Evolutionary conservation across 306 rosid species (phyloP), one percentile per base, ranked within the genome.

Genomic region (Carpinus viminea): DNA sequence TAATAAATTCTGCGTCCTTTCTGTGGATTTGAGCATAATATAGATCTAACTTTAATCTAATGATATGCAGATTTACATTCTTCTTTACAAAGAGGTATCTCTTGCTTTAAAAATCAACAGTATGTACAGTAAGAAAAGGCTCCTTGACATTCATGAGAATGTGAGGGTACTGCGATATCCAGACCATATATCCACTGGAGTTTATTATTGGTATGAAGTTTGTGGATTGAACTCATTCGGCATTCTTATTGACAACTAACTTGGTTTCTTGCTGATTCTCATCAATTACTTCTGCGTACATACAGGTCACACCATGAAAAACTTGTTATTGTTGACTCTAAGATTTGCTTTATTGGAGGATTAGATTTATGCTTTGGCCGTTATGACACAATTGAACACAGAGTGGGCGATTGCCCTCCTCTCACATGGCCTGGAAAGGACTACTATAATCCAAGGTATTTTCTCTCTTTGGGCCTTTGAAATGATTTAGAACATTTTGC

Each of bases 321-420:
- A 83, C 87, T 96, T 82, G 96, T 96, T 83, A 96, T 96, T 86
- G 90, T 96, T 85, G 99, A 96, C 88, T 83, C 91, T 76, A 93
- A 91, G 80, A 81, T 96, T 83, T 91, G 99, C 90, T 96, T 93
- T 86, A 85, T 93, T 73, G 99, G 99, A 82, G 99, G 99, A 77
- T 82, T 96, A 78, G 98, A 96, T 87, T 87, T 96, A 86, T 96
- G 99, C 94, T 96, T 96, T 85, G 99, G 99, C 77, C 99, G 99
- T 78, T 96, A 89, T 61, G 99, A 96, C 87, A 87, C 98, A 66
- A 79, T 90, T 77, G 96, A 93, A 69, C 99, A 96, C 83, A 93
- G 78, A 83, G 97, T 96, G 70, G 98, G 94, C 52, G 99, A 96
- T 83, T 83, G 62, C 69, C 94, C 98, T 71, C 90, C 99, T 72